Evolutionary conservation across 495 filamentous ascomycete species (phyloP).

Genomic region (Venustampulla echinocandica): DNA sequence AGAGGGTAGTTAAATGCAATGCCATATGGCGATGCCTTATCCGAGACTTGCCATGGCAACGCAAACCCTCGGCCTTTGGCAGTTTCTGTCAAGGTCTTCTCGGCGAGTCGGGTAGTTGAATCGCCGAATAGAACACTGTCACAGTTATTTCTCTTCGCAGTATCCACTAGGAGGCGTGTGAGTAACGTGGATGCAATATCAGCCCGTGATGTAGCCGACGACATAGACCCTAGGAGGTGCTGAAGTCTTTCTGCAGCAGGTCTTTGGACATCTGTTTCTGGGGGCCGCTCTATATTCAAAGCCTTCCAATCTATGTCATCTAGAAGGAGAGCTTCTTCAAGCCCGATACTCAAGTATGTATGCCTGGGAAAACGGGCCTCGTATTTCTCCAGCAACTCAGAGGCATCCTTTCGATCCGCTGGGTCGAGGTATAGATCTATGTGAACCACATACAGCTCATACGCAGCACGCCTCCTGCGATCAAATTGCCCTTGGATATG

Average conservation of each 20-base stretch:
- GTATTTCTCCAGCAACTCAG: slow-evolving; percentile 22
- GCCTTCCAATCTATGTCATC: slow-evolving; percentile 32
- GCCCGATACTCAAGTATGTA: slow-evolving; percentile 41
- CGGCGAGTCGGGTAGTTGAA: slow-evolving; percentile 78
- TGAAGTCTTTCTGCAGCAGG: slow-evolving; percentile 37
- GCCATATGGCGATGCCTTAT: slow-evolving; percentile 57
- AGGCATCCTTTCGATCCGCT: slow-evolving; percentile 14
- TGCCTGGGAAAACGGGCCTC: slow-evolving; percentile 50
- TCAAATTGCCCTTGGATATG: slow-evolving; percentile 54
- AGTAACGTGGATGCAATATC: slow-evolving; percentile 65
- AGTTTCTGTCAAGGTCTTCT: slow-evolving; percentile 75
- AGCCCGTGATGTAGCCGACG: slow-evolving; percentile 61
- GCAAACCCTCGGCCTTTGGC: slow-evolving; percentile 84
- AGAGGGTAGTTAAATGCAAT: slow-evolving; percentile 59
- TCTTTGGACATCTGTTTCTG: slow-evolving; percentile 28
- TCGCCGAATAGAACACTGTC: slow-evolving; percentile 72
- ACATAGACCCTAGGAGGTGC: slow-evolving; percentile 45
- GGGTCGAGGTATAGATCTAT: slow-evolving; percentile 22
- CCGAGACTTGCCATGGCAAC: slow-evolving; percentile 70
- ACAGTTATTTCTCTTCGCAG: slow-evolving; percentile 51
- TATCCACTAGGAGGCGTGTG: slow-evolving; percentile 58
- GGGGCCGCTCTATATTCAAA: slow-evolving; percentile 22
- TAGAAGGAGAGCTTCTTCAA: slow-evolving; percentile 47
- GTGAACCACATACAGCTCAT: slow-evolving; percentile 53
- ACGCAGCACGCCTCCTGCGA: slow-evolving; percentile 48